These are phyloP conservation scores for Cladochytrium tenue DNA, from an alignment of 371 early-diverging fungal genomes.

Conservation along the genomic window DNA sequence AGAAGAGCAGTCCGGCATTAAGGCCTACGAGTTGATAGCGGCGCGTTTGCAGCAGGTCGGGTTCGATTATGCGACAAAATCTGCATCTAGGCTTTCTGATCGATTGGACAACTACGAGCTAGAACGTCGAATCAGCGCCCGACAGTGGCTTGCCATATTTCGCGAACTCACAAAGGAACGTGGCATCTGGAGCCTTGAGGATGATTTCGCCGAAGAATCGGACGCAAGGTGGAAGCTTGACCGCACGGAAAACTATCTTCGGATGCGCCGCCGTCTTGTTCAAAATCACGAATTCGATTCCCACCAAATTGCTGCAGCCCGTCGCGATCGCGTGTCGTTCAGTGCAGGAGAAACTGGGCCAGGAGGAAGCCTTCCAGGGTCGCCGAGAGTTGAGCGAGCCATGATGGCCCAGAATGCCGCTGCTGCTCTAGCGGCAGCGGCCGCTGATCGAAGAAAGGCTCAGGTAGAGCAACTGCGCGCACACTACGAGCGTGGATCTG, in stretches of 20 bases:
- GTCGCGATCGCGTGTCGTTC: conserved; percentile 42
- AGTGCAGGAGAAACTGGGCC: background rate
- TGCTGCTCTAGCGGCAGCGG: conserved; percentile 10
- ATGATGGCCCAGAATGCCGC: conserved; percentile 14
- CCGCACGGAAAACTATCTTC: conserved; percentile 45
- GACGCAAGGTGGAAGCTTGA: conserved; percentile 50
- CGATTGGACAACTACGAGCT: conserved; percentile 26
- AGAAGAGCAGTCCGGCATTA: conserved; percentile 13
- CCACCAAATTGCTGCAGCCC: conserved; percentile 50
- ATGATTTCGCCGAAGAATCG: background rate
- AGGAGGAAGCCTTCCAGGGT: background rate
- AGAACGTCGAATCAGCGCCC: conserved; percentile 29
- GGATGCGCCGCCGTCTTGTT: conserved; percentile 52
- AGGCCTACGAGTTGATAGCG: background rate
- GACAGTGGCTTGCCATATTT: conserved; percentile 41
- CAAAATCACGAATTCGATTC: conserved; percentile 57
- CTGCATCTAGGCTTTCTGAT: conserved; percentile 15
- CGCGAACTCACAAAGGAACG: conserved; percentile 45
- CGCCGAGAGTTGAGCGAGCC: conserved; percentile 14
- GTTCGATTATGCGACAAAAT: background rate
- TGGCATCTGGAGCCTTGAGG: conserved; percentile 40
- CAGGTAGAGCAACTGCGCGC: conserved; percentile 23
- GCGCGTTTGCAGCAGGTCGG: conserved; percentile 9
- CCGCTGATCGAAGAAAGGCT: conserved; percentile 19
- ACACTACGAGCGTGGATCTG: conserved; percentile 18